These are phyloP conservation scores for Mycena venus DNA, from an alignment of 768 basidiomycete genomes.

Conservation along the genomic window DNA sequence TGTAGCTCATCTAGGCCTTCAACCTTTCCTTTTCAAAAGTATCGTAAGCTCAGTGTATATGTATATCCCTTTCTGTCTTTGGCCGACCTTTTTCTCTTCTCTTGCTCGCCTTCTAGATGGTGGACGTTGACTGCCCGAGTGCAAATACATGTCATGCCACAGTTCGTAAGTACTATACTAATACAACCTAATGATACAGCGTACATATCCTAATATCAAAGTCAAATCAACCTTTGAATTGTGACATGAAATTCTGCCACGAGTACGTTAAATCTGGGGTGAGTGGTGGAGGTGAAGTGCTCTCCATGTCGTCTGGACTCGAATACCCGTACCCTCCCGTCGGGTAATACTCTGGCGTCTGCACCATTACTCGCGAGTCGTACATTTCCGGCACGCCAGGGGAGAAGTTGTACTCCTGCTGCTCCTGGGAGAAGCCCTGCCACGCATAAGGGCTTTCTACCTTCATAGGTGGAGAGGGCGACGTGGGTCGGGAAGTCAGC, in stretches of 20 bases:
- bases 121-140: too few relatives aligned
- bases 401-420: constrained; percentile 34
- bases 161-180: neutral
- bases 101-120: too few relatives aligned
- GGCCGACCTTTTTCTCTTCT: too few relatives aligned
- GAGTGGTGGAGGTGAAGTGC: too few relatives aligned
- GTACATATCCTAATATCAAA: constrained; percentile 3
- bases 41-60: too few relatives aligned
- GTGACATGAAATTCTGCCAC: constrained; percentile 64
- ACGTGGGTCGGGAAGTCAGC: constrained; percentile 59
- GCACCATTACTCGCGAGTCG: constrained; percentile 45
- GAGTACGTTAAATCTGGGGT: constrained; percentile 57
- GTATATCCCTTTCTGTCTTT: too few relatives aligned
- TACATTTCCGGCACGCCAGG: constrained; percentile 33
- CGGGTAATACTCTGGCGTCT: constrained; percentile 42
- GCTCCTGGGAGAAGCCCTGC: constrained; percentile 34
- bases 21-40: too few relatives aligned
- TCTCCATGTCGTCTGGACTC: constrained; percentile 27
- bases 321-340: constrained; percentile 22
- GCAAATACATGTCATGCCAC: too few relatives aligned
- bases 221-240: constrained; percentile 53
- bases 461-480: constrained; percentile 52
- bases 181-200: constrained; percentile 20
- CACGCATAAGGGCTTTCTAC: constrained; percentile 31
- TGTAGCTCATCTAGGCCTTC: too few relatives aligned